Conservation (phyloP, 805 yeast species). For the Wickerhamiella musiphila region DNA sequence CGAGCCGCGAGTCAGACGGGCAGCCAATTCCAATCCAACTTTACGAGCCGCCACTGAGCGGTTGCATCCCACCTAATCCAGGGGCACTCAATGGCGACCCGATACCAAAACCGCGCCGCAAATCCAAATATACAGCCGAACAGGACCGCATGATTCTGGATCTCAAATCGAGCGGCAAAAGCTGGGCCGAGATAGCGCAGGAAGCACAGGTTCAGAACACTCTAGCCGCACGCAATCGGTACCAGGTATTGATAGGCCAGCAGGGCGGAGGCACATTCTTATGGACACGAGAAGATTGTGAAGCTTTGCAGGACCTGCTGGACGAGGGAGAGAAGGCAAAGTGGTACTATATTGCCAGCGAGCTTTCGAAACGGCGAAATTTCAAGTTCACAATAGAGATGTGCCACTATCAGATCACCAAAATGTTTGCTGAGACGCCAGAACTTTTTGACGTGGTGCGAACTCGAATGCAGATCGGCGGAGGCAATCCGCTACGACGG, state of each 20-base stretch:
- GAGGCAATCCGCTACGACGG: constrained; percentile 14
- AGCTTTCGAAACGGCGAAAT: constrained; percentile 35
- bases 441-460: constrained; percentile 34
- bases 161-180: constrained; percentile 42
- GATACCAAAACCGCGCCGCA: constrained; percentile 37
- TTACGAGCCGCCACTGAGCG: constrained; percentile 33
- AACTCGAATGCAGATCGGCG: constrained; percentile 8
- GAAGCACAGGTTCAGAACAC: constrained; percentile 44
- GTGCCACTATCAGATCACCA: constrained; percentile 36
- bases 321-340: constrained; percentile 59
- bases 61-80: constrained; percentile 26
- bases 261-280: constrained; percentile 58
- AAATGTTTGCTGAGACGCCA: constrained; percentile 39
- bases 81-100: constrained; percentile 27
- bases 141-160: constrained; percentile 51
- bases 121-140: constrained; percentile 49
- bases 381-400: constrained; percentile 34
- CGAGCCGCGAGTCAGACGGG: too few species aligned
- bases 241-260: constrained; percentile 68
- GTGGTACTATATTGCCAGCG: constrained; percentile 47
- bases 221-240: constrained; percentile 59
- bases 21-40: constrained; percentile 17
- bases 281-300: constrained; percentile 42
- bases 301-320: constrained; percentile 31
- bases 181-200: constrained; percentile 63